A percentile compares a stretch with the other conserved stretches of the same genome.
phyloP scores from a whole-genome alignment of 2,329 filamentous ascomycete species.

The Sporothrix curviconia region DNA sequence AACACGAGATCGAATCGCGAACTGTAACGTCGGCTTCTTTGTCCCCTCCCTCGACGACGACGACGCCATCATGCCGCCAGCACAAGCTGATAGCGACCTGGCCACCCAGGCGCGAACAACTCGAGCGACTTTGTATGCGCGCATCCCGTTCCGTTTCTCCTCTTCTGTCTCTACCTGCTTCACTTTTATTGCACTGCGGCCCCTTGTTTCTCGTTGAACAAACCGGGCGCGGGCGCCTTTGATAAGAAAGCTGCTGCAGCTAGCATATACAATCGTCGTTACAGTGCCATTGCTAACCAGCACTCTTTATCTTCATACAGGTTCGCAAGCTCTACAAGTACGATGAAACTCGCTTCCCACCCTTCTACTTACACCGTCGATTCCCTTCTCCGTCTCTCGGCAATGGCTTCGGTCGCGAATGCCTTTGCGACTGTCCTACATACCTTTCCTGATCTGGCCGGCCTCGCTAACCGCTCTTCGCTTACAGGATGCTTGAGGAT shows the following conservation, averaged over 20 bases:
- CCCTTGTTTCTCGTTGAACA: neutral
- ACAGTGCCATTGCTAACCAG: constrained; percentile 9
- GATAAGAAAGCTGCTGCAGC: too few species aligned
- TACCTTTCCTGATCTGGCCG: neutral
- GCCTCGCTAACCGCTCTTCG: constrained; percentile 5
- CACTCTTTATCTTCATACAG: constrained; percentile 39
- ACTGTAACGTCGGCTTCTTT: too few species aligned
- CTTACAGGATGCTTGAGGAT: constrained; percentile 84
- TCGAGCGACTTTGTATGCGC: constrained; percentile 89
- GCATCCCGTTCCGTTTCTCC: neutral
- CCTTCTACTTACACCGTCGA: constrained; percentile 11
- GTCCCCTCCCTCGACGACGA: too few species aligned
- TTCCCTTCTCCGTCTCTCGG: neutral
- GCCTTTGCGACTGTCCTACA: neutral
- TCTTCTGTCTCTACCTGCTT: neutral
- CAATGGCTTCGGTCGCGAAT: neutral
- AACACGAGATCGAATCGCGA: too few species aligned
- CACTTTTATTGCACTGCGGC: too few species aligned
- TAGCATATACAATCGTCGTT: too few species aligned
- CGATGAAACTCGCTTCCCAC: constrained; percentile 19
- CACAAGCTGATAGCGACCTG: constrained; percentile 31
- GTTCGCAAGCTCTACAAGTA: constrained; percentile 99
- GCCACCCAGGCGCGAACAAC: constrained; percentile 54
- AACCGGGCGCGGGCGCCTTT: too few species aligned
- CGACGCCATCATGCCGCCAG: constrained; percentile 22